Evolutionary conservation across 768 basidiomycete species (phyloP), one percentile per base, ranked within the genome.

Genomic region (Trichaptum fuscoviolaceum): DNA sequence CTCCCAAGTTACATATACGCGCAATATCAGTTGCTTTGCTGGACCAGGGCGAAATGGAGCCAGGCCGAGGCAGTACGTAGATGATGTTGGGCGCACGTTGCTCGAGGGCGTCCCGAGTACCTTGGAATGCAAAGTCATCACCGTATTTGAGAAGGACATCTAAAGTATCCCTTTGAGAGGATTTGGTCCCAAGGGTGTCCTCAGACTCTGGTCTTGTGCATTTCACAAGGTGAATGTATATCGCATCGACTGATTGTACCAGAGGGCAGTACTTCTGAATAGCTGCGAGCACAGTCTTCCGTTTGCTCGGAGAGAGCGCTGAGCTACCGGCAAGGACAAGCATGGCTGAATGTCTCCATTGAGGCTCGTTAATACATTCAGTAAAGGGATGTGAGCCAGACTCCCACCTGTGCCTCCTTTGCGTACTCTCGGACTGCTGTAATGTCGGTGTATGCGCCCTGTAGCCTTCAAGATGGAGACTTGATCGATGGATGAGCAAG

Each of bases 1-100:
- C 74, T 23, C 83, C 86, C 1, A 99, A 87, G 64, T 89, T 90
- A 79, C 97, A 99, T 64, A 98, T 86, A 9, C 79, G 79, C 24
- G 96, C 85, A 65, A 99, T 99, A 75, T 99, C 96, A 0, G 96
- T 98, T 1, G 97, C 96, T 78, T 99, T 99, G 77, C 93, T 96
- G 6, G 96, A 98, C 97, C 97, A 99, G 1, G 97, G 96, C 4
- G 96, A 98, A 72, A 99, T 90, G 3, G 96, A 95, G 3, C 96
- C 96, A 8, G 87, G 83, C 66, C 96, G 81, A 12, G 96, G 96
- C 7, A 91, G 79, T 57, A 97, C 87, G 74, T 87, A 96, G 57
- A 87, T 77, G 12, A 88, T 78, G 62, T 85, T 84, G 27, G 70
- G 66, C 58, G 68, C 69, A 10, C 73, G 73, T 20, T 73, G 72